Evolutionary conservation across 2,329 filamentous ascomycete genomes (phyloP).

Genomic region (Trichoderma breve): DNA sequence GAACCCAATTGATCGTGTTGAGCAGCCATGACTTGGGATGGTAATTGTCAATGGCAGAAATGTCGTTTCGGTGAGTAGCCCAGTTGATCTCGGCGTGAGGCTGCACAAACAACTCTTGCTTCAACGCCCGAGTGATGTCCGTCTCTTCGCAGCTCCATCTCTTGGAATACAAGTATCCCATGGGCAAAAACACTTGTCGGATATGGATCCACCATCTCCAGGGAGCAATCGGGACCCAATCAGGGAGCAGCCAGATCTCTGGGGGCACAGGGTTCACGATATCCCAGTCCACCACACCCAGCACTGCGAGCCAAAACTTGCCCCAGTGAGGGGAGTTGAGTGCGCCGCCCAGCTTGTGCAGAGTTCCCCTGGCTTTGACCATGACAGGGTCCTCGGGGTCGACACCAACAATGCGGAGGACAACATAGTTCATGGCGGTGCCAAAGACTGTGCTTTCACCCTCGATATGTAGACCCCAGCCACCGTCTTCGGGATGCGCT

Average conservation of each 20-base stretch:
- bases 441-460: conserved; percentile 90
- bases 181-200: conserved; percentile 90
- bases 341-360: conserved; percentile 85
- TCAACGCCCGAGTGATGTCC: conserved; percentile 67
- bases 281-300: conserved; percentile 85
- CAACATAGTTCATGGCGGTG: conserved; percentile 82
- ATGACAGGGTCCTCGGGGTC: conserved; percentile 80
- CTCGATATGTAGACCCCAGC: conserved; percentile 96
- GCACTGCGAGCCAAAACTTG: conserved; percentile 90
- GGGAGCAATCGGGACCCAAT: conserved; percentile 85
- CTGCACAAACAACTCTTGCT: conserved; percentile 78
- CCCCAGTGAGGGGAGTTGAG: conserved; percentile 86
- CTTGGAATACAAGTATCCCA: conserved; percentile 87
- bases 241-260: conserved; percentile 88
- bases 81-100: conserved; percentile 78
- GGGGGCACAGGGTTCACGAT: conserved; percentile 92
- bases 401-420: conserved; percentile 77
- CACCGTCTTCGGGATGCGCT: conserved; percentile 83
- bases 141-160: conserved; percentile 75
- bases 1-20: conserved; percentile 71
- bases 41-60: conserved; percentile 79
- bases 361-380: conserved; percentile 75
- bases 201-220: conserved; percentile 99
- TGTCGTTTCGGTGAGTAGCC: conserved; percentile 74
- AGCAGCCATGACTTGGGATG: conserved; percentile 87